Evolutionary conservation across 306 rosid species (phyloP), one percentile per base, ranked within the genome.

Genomic region (Abrus precatorius): DNA sequence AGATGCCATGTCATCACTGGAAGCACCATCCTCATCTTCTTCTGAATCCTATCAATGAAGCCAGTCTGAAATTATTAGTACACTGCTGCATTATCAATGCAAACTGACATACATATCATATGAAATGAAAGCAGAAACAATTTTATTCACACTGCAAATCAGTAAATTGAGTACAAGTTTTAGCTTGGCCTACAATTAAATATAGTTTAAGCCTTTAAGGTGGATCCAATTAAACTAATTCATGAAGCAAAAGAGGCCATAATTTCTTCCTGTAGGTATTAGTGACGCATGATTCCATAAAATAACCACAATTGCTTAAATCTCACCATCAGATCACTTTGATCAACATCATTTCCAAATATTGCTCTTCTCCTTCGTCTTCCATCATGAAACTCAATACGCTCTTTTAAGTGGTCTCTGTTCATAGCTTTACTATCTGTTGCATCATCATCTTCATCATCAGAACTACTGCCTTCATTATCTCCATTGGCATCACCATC

Each of bases 341-440:
- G 84, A 79, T 82, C 89, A 75, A 69, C 72, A n/a, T 88, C 96
- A 75, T 87, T 70, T 80, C 82, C 88, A 85, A 95, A 93, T 30
- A 88, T 52, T 52, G 85, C 94, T 84, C 84, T 90, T 82, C 99
- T 85, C 85, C 99, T 91, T 6, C 30, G 80, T 80, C 98, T 88
- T 84, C 98, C 99, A 72, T 81, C 89, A 80, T 85, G 86, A 89
- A 87, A 78, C 82, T 95, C 99, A 38, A 87, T 89, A 73, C 76
- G 84, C 76, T 95, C 98, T 79, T 89, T 87, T 77, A 95, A 38
- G 76, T 55, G 83, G 69, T 82, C 79, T 73, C 72, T 64, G 53
- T 20, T 74, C 6, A 68, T 47, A 78, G 83, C 34, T 69, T 80
- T 81, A 62, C 64, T 55, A 56, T 78, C 85, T 7, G 50, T 63